Percentiles rank a stretch among this genome's conserved stretches.
These are phyloP conservation scores for Wilhelminamyces savonicus DNA, from an alignment of 805 yeast genomes.

Conservation along the genomic window DNA sequence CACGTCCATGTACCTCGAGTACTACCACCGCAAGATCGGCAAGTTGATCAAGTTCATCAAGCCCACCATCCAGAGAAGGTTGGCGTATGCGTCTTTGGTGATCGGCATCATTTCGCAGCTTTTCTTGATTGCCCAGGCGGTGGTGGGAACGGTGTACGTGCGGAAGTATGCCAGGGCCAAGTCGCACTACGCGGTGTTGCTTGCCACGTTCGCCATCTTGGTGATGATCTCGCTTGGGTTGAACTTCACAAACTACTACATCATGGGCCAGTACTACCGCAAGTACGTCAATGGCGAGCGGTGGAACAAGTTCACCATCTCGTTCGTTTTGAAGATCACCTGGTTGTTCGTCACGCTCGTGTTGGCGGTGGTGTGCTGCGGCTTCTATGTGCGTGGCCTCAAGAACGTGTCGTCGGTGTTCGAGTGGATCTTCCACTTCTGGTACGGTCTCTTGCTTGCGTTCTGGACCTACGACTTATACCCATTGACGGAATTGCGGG, in stretches of 20 bases:
- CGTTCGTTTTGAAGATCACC: constrained; percentile 16
- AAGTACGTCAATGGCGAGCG: constrained; percentile 21
- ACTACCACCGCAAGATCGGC: constrained; percentile 22
- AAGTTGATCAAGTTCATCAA: constrained; percentile 21
- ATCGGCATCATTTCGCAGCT: constrained; percentile 17
- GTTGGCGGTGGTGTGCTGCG: constrained; percentile 14
- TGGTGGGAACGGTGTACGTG: constrained; percentile 12
- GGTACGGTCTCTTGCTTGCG: constrained; percentile 19
- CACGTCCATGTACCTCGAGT: constrained; percentile 18
- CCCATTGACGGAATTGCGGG: constrained; percentile 16
- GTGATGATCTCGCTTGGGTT: constrained; percentile 18
- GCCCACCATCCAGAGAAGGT: constrained; percentile 16
- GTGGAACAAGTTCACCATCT: constrained; percentile 23
- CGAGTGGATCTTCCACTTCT: constrained; percentile 23
- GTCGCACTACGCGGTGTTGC: constrained; percentile 16
- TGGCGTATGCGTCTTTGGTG: constrained; percentile 17
- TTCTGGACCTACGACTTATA: constrained; percentile 24
- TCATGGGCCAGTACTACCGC: constrained; percentile 23
- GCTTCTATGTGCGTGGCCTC: constrained; percentile 13
- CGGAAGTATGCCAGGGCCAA: constrained; percentile 7
- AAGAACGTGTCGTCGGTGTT: constrained; percentile 12
- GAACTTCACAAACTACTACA: constrained; percentile 21
- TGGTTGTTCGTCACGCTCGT: constrained; percentile 18
- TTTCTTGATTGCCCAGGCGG: constrained; percentile 14
- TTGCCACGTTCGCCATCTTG: constrained; percentile 19